These are phyloP conservation scores for Terfezia claveryi DNA, from an alignment of 495 filamentous ascomycete genomes.

Conservation along the genomic window DNA sequence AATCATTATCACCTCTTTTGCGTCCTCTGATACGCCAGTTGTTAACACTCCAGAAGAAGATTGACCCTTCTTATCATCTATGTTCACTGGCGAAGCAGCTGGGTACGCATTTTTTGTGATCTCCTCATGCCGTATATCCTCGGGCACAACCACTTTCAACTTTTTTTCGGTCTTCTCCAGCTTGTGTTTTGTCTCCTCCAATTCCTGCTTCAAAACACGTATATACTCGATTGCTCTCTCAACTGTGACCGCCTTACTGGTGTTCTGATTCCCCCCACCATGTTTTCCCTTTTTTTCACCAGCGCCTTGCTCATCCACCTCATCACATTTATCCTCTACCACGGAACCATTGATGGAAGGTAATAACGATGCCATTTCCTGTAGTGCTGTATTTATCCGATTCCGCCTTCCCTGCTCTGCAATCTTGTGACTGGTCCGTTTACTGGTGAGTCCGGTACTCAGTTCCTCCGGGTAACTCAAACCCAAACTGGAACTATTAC, in stretches of 20 bases:
- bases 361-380: slow-evolving; percentile 71
- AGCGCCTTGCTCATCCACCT: slow-evolving; percentile 5
- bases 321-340: slow-evolving; percentile 22
- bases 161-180: slow-evolving; percentile 6
- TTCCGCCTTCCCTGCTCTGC: slow-evolving; percentile 91
- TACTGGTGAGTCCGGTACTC: slow-evolving; percentile 80
- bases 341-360: slow-evolving; percentile 26
- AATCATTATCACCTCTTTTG: too few species aligned
- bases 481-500: slow-evolving; percentile 52
- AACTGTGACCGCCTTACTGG: slow-evolving; percentile 84
- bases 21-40: too few species aligned
- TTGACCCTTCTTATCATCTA: too few species aligned
- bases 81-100: too few species aligned
- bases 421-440: slow-evolving; percentile 93
- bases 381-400: slow-evolving; percentile 79
- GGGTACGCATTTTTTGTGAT: too few species aligned
- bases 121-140: too few species aligned
- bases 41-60: too few species aligned
- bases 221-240: slow-evolving; percentile 94
- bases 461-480: slow-evolving; percentile 78
- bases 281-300: slow-evolving; percentile 7
- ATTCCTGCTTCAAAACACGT: slow-evolving; percentile 52
- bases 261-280: slow-evolving; percentile 6
- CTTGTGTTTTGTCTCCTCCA: slow-evolving; percentile 36
- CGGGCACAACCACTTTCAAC: background rate